These are phyloP conservation scores for Coemansia sp. DNA, from an alignment of 192 early-diverging fungal species.

Conservation along the genomic window DNA sequence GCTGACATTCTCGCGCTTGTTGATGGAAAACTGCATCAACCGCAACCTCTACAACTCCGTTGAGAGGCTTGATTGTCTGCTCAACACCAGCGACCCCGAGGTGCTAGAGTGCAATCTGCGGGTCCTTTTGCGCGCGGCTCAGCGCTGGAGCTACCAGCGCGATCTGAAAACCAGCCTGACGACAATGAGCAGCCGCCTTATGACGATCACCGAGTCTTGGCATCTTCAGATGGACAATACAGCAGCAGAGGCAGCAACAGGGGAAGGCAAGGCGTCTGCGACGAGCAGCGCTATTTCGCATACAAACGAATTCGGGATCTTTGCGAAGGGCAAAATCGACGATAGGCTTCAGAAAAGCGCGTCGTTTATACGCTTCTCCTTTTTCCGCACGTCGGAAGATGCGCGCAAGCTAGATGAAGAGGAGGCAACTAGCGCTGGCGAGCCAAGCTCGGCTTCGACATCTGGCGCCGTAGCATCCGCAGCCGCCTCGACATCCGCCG, in stretches of 20 bases:
- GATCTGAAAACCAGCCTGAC: conserved; percentile 49
- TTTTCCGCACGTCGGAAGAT: conserved; percentile 50
- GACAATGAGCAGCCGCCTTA: conserved; percentile 35
- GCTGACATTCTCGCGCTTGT: conserved; percentile 68
- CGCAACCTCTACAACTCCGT: conserved; percentile 87
- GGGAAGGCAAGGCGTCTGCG: not conserved
- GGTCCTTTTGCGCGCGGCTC: conserved; percentile 82
- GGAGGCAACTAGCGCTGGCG: not conserved
- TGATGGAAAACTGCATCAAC: conserved; percentile 95
- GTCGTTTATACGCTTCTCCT: conserved; percentile 36
- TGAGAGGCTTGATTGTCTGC: conserved; percentile 74
- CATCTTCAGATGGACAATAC: conserved; percentile 25
- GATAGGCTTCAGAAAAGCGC: conserved; percentile 23
- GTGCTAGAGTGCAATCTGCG: conserved; percentile 74
- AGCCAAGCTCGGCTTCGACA: not conserved
- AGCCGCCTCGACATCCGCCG: conserved; percentile 2
- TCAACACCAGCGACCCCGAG: conserved; percentile 77
- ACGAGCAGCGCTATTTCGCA: conserved; percentile 19
- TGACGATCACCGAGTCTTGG: conserved; percentile 43
- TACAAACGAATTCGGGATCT: conserved; percentile 45
- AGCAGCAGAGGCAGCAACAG: not conserved
- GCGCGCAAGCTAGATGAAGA: conserved; percentile 37
- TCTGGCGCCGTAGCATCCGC: conserved; percentile 10
- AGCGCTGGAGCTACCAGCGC: conserved; percentile 84
- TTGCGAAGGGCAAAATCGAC: conserved; percentile 21